phyloP scores from a whole-genome alignment of 2,329 filamentous ascomycete genomes.

The Rutstroemia sp. region DNA sequence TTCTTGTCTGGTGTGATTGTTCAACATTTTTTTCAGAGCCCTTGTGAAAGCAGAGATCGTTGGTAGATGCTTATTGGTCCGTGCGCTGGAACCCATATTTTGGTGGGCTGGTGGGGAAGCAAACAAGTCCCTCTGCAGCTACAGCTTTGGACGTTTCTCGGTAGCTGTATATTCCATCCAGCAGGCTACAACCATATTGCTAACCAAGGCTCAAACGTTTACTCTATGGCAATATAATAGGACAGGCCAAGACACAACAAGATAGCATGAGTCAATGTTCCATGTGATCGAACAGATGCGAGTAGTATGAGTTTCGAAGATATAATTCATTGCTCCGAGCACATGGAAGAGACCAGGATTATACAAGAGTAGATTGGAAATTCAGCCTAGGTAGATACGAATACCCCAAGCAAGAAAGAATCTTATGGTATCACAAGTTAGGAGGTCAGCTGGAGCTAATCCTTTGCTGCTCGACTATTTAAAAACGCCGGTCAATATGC shows the following conservation, averaged over 20 bases:
- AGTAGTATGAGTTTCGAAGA: too few relatives aligned
- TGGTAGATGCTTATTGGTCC: background rate
- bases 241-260: too few relatives aligned
- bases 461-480: constrained; percentile 2
- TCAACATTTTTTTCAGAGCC: constrained; percentile 8
- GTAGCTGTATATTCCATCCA: too few relatives aligned
- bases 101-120: background rate
- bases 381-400: background rate
- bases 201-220: too few relatives aligned
- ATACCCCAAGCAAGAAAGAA: background rate
- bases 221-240: too few relatives aligned
- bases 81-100: background rate
- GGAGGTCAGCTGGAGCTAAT: background rate
- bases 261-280: too few relatives aligned
- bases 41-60: background rate
- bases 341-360: background rate
- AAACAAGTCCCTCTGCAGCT: background rate
- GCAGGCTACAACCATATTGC: too few relatives aligned
- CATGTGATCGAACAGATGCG: too few relatives aligned
- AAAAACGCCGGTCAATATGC: constrained; percentile 14
- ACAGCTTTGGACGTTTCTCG: background rate
- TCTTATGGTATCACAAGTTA: constrained; percentile 8
- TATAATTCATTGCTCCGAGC: too few relatives aligned
- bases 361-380: background rate
- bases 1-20: background rate